A percentile compares a stretch with the other conserved stretches of the same genome.
These are phyloP conservation scores for Flaveria sonorensis DNA, from an alignment of 129 eudicot genomes.

Conservation along the genomic window DNA sequence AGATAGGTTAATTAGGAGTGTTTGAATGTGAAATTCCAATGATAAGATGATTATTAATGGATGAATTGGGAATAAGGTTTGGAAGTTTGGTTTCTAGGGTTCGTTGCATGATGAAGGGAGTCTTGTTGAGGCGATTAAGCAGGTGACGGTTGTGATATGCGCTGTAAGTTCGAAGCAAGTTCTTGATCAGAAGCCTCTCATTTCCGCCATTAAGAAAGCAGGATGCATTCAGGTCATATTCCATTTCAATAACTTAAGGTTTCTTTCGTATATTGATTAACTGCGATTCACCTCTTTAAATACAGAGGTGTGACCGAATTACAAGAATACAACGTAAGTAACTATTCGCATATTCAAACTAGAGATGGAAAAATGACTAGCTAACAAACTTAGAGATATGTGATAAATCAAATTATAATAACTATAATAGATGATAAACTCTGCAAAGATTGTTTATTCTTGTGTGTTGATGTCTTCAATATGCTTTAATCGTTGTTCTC, in stretches of 20 bases:
- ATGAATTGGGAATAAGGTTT: not conserved
- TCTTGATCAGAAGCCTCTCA: slow-evolving; percentile 77
- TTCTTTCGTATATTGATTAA: no score
- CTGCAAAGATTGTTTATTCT: no score
- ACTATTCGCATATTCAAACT: no score
- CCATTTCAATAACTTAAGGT: not conserved
- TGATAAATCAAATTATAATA: no score
- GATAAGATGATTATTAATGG: not conserved
- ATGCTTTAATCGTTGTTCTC: not conserved
- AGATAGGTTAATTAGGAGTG: no score
- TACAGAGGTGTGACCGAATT: no score
- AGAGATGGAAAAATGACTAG: no score
- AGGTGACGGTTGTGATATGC: slow-evolving; percentile 78
- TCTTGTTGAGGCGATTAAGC: slow-evolving; percentile 60
- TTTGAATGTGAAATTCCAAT: no score
- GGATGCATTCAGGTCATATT: slow-evolving; percentile 64
- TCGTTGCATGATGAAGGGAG: slow-evolving; percentile 76
- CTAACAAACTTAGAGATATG: no score
- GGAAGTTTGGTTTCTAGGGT: slow-evolving; percentile 47
- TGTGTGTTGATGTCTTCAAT: not conserved
- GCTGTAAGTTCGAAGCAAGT: slow-evolving; percentile 62
- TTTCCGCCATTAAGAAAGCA: slow-evolving; percentile 61
- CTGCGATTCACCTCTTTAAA: no score
- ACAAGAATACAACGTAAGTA: no score
- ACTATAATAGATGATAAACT: no score